Evolutionary conservation across 1,284 basidiomycete genomes (phyloP), one percentile per base, ranked within the genome.

Genomic region (Boletus mariae): DNA sequence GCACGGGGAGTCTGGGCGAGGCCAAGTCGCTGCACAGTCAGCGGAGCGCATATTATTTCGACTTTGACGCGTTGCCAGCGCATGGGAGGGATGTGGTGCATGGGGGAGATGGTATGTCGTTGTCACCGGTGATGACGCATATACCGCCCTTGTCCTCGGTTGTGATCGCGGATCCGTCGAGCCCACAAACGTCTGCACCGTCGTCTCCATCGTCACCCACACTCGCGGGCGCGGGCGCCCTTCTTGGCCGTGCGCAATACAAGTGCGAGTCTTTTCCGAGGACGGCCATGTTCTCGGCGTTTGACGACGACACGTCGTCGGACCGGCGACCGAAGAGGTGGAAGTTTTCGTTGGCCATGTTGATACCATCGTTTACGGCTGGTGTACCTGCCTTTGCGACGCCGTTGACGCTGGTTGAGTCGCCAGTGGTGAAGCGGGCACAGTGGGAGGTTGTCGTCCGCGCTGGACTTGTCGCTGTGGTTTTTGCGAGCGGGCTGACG

Each of bases 361-460:
- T 75, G 55, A 67, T 74, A 55, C 75, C 66, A 0, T 68, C 69
- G n/a, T 67, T 84, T 54, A 76, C 76, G 49, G 72, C 77, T 25
- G 86, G 67, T 0, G 69, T 88, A 7, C 87, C 87, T 2, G 83
- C 84, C 53, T 90, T 90, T 57, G 77, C 80, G 17, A 71, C 78
- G 25, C 85, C 87, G 28, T 70, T 90, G 49, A 90, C 88, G 43
- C 77, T 75, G 41, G 75, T 90, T 28, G 74, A 86, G 45, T 86
- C 78, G 57, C 84, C 85, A n/a, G 74, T 85, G 50, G 80, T 90
- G 46, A 77, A 80, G 49, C 76, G 89, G 12, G 86, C 82, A 5
- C 89, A 91, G 61, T 91, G 88, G 89, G 87, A 90, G 70, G 76
- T 82, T 25, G 77, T 82, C 17, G 66, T 81, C 43, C 61, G 78